Conservation (phyloP, 179 eudicot species). For the Beta corolliflora region DNA sequence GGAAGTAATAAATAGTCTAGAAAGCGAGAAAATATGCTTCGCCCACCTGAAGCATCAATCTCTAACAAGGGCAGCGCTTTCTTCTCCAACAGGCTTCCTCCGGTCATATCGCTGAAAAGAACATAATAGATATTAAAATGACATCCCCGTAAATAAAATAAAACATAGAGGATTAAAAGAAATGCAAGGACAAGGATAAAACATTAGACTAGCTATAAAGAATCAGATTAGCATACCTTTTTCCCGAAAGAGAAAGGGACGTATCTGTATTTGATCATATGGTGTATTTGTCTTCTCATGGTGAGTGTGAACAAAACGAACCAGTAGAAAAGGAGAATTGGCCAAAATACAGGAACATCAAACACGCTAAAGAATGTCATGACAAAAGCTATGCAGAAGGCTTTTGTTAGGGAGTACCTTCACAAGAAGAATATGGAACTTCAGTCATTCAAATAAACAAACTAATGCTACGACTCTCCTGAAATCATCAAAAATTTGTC, state of each 20-base stretch:
- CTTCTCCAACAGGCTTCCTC: constrained; percentile 45
- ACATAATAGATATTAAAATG: not conserved
- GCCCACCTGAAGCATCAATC: constrained; percentile 32
- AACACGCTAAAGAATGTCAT: constrained; percentile 70
- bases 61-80: constrained; percentile 34
- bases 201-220: not conserved
- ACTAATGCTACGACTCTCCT: not conserved
- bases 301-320: constrained; percentile 67
- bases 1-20: not conserved
- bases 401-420: constrained; percentile 82
- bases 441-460: not conserved
- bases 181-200: not conserved
- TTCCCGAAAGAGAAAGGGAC: constrained; percentile 78
- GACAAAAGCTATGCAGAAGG: constrained; percentile 77
- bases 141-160: not conserved
- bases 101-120: constrained; percentile 49
- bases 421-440: constrained; percentile 2
- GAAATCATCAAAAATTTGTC: too few species aligned
- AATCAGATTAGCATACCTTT: constrained; percentile 44
- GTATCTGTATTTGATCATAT: constrained; percentile 75
- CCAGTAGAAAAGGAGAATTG: constrained; percentile 87
- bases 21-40: not conserved
- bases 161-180: not conserved
- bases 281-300: constrained; percentile 79
- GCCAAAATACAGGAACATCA: constrained; percentile 96